These are phyloP conservation scores for Dipteronia dyeriana DNA, from an alignment of 345 rosid species.

Conservation along the genomic window DNA sequence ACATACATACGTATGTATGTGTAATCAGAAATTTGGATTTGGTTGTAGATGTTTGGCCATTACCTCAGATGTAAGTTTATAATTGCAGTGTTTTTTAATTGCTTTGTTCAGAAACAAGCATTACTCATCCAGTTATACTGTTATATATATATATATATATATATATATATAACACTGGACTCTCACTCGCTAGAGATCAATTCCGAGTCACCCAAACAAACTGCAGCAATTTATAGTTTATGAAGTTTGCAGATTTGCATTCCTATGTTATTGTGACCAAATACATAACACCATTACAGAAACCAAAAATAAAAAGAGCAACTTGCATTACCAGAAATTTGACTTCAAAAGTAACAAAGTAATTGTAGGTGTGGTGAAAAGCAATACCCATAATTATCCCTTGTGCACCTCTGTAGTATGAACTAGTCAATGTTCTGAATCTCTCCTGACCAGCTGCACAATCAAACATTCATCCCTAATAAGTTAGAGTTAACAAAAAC, in stretches of 20 bases:
- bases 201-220: not conserved
- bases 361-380: not conserved
- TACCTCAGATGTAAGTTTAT: not conserved
- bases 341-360: not conserved
- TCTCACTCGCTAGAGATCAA: not conserved
- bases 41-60: not conserved
- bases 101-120: not conserved
- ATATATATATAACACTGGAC: not conserved
- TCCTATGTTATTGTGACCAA: no score
- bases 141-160: no score
- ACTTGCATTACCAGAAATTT: not conserved
- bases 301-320: not conserved
- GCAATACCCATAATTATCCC: constrained; percentile 47
- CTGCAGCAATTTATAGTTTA: not conserved
- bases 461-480: not conserved
- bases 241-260: not conserved
- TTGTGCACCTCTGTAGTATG: constrained; percentile 56
- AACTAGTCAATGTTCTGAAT: constrained; percentile 54
- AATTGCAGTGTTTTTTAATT: not conserved
- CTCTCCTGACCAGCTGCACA: constrained; percentile 60
- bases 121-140: not conserved
- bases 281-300: not conserved
- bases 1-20: not conserved
- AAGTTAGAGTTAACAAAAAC: constrained; percentile 2
- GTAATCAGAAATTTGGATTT: not conserved